Evolutionary conservation across 2,329 filamentous ascomycete genomes (phyloP).

Genomic region (Colletotrichum godetiae): DNA sequence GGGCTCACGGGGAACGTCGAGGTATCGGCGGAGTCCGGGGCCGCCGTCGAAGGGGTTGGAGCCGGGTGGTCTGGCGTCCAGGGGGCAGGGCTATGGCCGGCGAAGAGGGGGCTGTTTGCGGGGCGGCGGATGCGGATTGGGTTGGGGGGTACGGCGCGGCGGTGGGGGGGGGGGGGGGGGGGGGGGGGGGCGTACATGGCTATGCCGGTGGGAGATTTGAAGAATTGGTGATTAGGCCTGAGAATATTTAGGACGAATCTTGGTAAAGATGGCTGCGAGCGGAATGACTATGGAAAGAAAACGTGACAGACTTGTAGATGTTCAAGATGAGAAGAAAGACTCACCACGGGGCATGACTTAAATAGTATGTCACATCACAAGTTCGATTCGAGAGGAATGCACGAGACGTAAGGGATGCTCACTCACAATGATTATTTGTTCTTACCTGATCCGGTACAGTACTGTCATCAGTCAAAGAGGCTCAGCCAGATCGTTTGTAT

Average conservation of each 20-base stretch:
- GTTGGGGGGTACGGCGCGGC: not conserved
- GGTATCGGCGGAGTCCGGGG: not conserved
- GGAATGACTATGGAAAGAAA: not conserved
- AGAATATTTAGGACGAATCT: not conserved
- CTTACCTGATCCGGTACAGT: not conserved
- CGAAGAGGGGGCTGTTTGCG: not conserved
- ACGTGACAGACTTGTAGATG: not conserved
- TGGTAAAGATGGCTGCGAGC: not conserved
- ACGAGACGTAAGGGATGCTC: not conserved
- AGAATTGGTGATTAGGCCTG: not conserved
- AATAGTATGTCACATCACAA: not conserved
- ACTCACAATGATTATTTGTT: not conserved
- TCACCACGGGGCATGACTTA: not conserved
- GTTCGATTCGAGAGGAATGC: not conserved
- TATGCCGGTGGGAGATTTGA: not conserved
- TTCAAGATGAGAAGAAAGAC: not conserved
- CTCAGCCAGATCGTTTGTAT: not conserved
- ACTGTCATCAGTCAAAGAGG: not conserved
- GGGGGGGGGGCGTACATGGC: not conserved
- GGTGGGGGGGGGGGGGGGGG: not conserved
- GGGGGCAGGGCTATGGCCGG: not conserved
- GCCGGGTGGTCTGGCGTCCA: not conserved
- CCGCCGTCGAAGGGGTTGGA: not conserved
- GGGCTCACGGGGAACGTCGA: slow-evolving; percentile 9
- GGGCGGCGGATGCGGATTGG: slow-evolving; percentile 1